These are phyloP conservation scores for Trifolium subterraneum DNA, from an alignment of 306 rosid genomes.

Conservation along the genomic window DNA sequence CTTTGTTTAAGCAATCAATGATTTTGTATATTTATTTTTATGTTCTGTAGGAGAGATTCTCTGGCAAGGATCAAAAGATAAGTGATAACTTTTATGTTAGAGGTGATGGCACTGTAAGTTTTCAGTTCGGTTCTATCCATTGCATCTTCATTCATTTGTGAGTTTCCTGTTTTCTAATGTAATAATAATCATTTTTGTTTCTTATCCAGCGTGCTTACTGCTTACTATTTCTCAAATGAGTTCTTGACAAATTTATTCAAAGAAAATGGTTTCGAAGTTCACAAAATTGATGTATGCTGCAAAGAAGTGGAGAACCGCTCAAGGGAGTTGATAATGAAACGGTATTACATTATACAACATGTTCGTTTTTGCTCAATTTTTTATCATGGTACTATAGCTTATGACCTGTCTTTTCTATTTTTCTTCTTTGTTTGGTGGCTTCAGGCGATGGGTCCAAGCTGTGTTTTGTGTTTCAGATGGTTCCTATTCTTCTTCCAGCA, in stretches of 20 bases:
- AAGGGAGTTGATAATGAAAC: conserved; percentile 82
- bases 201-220: conserved; percentile 82
- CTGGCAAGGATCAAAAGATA: conserved; percentile 85
- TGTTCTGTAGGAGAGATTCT: conserved; percentile 75
- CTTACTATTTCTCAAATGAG: conserved; percentile 88
- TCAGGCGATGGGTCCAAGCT: conserved; percentile 95
- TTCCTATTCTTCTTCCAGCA: conserved; percentile 43
- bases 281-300: conserved; percentile 75
- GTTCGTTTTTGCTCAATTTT: conserved; percentile 12
- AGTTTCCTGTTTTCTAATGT: conserved; percentile 36
- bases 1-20: conserved; percentile 13
- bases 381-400: neutral
- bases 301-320: conserved; percentile 96
- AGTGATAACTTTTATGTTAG: conserved; percentile 89
- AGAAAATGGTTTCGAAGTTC: conserved; percentile 80
- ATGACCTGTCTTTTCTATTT: too few species aligned
- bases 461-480: conserved; percentile 63
- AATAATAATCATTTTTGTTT: conserved; percentile 29
- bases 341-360: conserved; percentile 53
- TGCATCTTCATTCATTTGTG: conserved; percentile 10
- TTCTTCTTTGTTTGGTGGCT: conserved; percentile 42
- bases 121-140: conserved; percentile 31
- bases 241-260: conserved; percentile 76
- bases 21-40: conserved; percentile 25
- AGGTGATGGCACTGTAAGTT: conserved; percentile 96